These are phyloP conservation scores for Rhodomyrtus tomentosa DNA, from an alignment of 345 rosid species.

Conservation along the genomic window DNA sequence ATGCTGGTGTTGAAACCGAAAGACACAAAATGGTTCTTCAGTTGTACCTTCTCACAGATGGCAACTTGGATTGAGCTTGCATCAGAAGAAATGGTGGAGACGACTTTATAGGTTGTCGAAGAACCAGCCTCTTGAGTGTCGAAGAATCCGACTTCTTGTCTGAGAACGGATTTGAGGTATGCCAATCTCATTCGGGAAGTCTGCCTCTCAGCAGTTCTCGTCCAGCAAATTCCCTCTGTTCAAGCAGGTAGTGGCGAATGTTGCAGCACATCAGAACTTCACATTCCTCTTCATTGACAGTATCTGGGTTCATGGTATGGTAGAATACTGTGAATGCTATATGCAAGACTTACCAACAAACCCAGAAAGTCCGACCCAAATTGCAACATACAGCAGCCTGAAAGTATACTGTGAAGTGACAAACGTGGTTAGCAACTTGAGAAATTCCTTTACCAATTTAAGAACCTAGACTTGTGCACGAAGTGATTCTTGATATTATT, in stretches of 20 bases:
- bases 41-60: conserved; percentile 46
- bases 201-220: conserved; percentile 65
- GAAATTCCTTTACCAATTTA: background rate
- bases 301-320: background rate
- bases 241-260: background rate
- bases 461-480: background rate
- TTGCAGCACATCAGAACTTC: background rate
- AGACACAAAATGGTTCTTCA: background rate
- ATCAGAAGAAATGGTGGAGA: conserved; percentile 47
- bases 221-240: conserved; percentile 69
- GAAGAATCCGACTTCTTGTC: conserved; percentile 56
- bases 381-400: conserved; percentile 48
- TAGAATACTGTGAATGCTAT: background rate
- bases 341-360: conserved; percentile 42
- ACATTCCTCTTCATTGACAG: background rate
- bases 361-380: conserved; percentile 44
- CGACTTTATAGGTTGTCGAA: conserved; percentile 49
- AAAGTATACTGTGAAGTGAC: conserved; percentile 31
- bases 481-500: background rate
- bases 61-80: conserved; percentile 61
- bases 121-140: conserved; percentile 55
- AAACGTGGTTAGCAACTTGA: background rate
- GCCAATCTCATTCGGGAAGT: conserved; percentile 46
- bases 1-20: background rate
- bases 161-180: conserved; percentile 55